Conservation (phyloP, 2,329 filamentous ascomycete genomes). For the Colletotrichum gloeosporioides region DNA sequence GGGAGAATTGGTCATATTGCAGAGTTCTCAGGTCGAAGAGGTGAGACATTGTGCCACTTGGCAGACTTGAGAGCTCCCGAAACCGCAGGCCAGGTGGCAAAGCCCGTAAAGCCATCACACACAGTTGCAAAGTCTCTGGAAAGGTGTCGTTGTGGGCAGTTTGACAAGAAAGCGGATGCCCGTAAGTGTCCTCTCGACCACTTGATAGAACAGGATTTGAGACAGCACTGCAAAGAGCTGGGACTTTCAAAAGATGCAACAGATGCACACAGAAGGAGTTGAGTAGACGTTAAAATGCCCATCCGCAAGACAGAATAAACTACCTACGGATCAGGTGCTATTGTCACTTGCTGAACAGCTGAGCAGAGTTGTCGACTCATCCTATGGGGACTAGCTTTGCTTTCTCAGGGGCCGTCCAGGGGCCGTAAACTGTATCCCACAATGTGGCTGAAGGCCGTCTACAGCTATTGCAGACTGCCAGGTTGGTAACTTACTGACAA, state of each 20-base stretch:
- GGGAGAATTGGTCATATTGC: no score
- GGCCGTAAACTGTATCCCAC: not conserved
- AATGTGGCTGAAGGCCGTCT: not conserved
- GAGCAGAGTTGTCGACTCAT: not conserved
- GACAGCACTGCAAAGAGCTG: not conserved
- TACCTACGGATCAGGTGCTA: not conserved
- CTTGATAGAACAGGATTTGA: not conserved
- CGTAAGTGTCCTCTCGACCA: not conserved
- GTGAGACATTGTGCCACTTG: not conserved
- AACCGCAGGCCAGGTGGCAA: not conserved
- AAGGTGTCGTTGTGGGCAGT: not conserved
- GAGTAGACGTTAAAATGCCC: not conserved
- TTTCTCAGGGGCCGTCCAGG: not conserved
- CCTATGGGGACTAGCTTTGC: not conserved
- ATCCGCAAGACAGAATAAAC: not conserved
- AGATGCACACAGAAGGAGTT: not conserved
- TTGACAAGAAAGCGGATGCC: not conserved
- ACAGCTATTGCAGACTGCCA: not conserved
- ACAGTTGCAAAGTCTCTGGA: not conserved
- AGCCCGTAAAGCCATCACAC: not conserved
- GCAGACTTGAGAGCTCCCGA: not conserved
- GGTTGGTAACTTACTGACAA: no score
- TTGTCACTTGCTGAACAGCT: not conserved
- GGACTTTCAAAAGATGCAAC: not conserved
- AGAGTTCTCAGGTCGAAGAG: not conserved